Evolutionary conservation across 176 grass and related monocot species (phyloP).

Genomic region (Musa acuminata): DNA sequence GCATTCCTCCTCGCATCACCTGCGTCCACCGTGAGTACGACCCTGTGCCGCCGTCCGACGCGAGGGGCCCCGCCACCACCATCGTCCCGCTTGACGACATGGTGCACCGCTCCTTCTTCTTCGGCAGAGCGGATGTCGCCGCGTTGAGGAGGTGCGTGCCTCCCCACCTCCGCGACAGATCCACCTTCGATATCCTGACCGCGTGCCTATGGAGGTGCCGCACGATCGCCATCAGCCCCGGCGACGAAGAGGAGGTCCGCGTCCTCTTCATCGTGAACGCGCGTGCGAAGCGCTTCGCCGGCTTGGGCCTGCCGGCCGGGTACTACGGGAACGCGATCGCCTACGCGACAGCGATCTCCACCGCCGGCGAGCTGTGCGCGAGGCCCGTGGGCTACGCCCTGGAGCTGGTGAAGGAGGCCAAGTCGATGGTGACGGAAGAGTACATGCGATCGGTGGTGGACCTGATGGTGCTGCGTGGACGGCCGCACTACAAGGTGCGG

Average conservation of each 20-base stretch:
- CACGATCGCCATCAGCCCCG: constrained; percentile 38
- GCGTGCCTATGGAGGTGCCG: constrained; percentile 61
- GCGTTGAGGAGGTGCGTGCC: constrained; percentile 5
- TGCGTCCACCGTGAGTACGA: neutral
- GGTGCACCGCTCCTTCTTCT: constrained; percentile 33
- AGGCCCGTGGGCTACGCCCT: constrained; percentile 37
- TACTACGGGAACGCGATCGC: constrained; percentile 77
- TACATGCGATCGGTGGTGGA: constrained; percentile 64
- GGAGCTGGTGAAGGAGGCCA: constrained; percentile 55
- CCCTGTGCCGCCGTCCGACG: neutral
- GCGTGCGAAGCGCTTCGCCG: constrained; percentile 19
- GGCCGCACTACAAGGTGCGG: constrained; percentile 28
- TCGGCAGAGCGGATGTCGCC: constrained; percentile 33
- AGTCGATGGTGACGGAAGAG: constrained; percentile 41
- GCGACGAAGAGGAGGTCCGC: constrained; percentile 37
- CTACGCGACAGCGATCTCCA: constrained; percentile 41
- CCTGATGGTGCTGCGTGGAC: constrained; percentile 31
- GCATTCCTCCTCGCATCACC: neutral
- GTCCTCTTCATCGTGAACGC: constrained; percentile 61
- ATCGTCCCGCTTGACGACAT: neutral
- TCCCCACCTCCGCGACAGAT: constrained; percentile 11
- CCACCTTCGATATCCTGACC: constrained; percentile 50
- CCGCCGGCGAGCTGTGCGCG: constrained; percentile 30
- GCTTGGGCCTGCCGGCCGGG: constrained; percentile 35
- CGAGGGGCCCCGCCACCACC: neutral